These are phyloP conservation scores for Basidioascus undulatus DNA, from an alignment of 768 basidiomycete genomes.

Conservation along the genomic window DNA sequence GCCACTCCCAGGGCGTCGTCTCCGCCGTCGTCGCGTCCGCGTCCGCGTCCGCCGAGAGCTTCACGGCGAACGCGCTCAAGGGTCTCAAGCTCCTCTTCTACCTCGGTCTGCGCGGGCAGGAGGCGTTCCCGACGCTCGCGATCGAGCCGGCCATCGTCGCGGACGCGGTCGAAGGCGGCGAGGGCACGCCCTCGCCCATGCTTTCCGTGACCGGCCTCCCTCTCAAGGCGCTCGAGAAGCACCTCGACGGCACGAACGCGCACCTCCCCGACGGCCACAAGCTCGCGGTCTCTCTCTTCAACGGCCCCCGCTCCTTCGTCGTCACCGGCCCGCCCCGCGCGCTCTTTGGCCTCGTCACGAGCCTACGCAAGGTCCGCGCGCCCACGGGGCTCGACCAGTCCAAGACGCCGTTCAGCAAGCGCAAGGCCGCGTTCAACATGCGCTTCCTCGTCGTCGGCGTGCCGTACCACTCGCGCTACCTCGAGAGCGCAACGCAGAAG, in stretches of 20 bases:
- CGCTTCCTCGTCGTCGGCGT: conserved; percentile 90
- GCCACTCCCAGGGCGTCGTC: conserved; percentile 91
- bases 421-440: conserved; percentile 75
- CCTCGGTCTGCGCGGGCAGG: conserved; percentile 75
- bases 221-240: conserved; percentile 43
- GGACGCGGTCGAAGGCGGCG: conserved; percentile 73
- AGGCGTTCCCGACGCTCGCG: conserved; percentile 76
- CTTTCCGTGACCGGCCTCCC: conserved; percentile 62
- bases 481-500: conserved; percentile 47
- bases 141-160: conserved; percentile 69
- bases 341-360: conserved; percentile 81
- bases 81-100: conserved; percentile 82
- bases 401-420: conserved; percentile 61
- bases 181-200: conserved; percentile 86
- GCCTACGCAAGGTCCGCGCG: conserved; percentile 70
- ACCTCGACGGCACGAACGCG: conserved; percentile 66
- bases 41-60: conserved; percentile 27
- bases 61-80: conserved; percentile 50
- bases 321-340: conserved; percentile 77
- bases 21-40: conserved; percentile 82
- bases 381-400: conserved; percentile 71
- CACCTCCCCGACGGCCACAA: conserved; percentile 32
- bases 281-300: conserved; percentile 67
- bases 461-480: conserved; percentile 81
- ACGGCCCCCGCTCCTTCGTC: conserved; percentile 73